Conservation (phyloP, 2,329 filamentous ascomycete species). For the Plenodomus biglobosus region DNA sequence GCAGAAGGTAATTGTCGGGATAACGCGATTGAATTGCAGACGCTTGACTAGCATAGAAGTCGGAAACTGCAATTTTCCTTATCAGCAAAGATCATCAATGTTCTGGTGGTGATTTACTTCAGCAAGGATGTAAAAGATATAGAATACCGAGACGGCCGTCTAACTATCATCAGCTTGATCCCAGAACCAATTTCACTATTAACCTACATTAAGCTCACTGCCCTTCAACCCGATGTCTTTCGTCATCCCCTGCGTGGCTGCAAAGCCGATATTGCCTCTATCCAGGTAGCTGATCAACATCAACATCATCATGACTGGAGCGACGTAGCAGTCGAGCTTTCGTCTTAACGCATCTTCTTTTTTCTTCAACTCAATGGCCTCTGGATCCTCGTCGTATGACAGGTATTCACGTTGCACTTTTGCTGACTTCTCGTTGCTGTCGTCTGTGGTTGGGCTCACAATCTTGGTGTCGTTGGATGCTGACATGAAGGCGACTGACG, state of each 20-base stretch:
- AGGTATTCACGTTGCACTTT: slow-evolving; percentile 22
- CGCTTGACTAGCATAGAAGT: slow-evolving; percentile 38
- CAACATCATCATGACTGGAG: slow-evolving; percentile 41
- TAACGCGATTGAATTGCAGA: slow-evolving; percentile 39
- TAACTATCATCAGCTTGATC: slow-evolving; percentile 4
- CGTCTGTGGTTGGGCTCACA: slow-evolving; percentile 1
- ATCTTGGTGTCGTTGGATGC: slow-evolving; percentile 1
- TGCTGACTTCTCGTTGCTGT: slow-evolving; percentile 16
- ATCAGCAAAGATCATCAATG: neutral
- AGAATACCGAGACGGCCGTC: slow-evolving; percentile 41
- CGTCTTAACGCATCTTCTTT: slow-evolving; percentile 32
- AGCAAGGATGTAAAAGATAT: slow-evolving; percentile 42
- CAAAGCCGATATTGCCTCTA: slow-evolving; percentile 41
- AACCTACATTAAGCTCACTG: slow-evolving; percentile 28
- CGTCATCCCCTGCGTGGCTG: slow-evolving; percentile 40
- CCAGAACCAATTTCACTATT: neutral
- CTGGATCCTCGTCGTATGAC: slow-evolving; percentile 20
- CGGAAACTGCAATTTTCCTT: slow-evolving; percentile 23
- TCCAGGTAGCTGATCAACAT: slow-evolving; percentile 42
- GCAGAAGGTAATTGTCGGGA: slow-evolving; percentile 54
- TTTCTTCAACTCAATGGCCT: slow-evolving; percentile 17
- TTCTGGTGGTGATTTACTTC: slow-evolving; percentile 17
- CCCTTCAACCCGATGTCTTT: slow-evolving; percentile 30
- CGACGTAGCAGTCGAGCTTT: slow-evolving; percentile 39
- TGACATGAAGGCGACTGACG: neutral